These are phyloP conservation scores for Orbilia quercus DNA, from an alignment of 2,329 filamentous ascomycete species.

Conservation along the genomic window DNA sequence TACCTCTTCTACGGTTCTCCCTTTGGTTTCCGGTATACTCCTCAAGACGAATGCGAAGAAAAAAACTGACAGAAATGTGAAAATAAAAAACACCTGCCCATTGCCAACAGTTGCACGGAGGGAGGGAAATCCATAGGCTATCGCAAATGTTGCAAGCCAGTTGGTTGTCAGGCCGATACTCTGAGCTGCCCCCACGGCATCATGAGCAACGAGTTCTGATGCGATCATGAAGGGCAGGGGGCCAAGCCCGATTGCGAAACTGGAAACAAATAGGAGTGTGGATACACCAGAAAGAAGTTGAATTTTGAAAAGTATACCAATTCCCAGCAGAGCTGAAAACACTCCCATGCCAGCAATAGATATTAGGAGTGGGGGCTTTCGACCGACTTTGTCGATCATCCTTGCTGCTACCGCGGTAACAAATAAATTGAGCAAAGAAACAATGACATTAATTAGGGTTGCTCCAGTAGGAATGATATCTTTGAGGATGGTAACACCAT, in stretches of 20 bases:
- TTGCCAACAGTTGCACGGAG: slow-evolving; percentile 77
- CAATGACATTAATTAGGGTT: slow-evolving; percentile 83
- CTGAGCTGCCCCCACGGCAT: slow-evolving; percentile 91
- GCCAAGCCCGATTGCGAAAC: slow-evolving; percentile 89
- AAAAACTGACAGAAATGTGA: slow-evolving; percentile 76
- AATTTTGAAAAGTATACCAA: slow-evolving; percentile 79
- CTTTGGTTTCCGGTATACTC: slow-evolving; percentile 87
- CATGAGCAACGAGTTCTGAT: slow-evolving; percentile 87
- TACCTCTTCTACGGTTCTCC: slow-evolving; percentile 65
- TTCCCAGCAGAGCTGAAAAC: slow-evolving; percentile 79
- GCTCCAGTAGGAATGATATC: slow-evolving; percentile 84
- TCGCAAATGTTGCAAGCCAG: slow-evolving; percentile 88
- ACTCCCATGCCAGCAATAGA: slow-evolving; percentile 87
- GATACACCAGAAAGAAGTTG: slow-evolving; percentile 82
- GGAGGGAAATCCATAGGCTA: slow-evolving; percentile 95
- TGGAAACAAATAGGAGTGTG: slow-evolving; percentile 85
- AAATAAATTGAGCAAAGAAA: slow-evolving; percentile 85
- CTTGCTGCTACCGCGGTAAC: slow-evolving; percentile 85
- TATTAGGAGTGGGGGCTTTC: slow-evolving; percentile 83
- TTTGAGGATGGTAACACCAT: slow-evolving; percentile 88
- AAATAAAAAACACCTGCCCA: slow-evolving; percentile 92
- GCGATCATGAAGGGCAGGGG: slow-evolving; percentile 95
- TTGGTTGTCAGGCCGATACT: slow-evolving; percentile 87
- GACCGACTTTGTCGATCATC: slow-evolving; percentile 85
- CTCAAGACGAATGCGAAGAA: slow-evolving; percentile 78